Evolutionary conservation across 257 asterid species (phyloP).

Genomic region (Cordia subcordata): DNA sequence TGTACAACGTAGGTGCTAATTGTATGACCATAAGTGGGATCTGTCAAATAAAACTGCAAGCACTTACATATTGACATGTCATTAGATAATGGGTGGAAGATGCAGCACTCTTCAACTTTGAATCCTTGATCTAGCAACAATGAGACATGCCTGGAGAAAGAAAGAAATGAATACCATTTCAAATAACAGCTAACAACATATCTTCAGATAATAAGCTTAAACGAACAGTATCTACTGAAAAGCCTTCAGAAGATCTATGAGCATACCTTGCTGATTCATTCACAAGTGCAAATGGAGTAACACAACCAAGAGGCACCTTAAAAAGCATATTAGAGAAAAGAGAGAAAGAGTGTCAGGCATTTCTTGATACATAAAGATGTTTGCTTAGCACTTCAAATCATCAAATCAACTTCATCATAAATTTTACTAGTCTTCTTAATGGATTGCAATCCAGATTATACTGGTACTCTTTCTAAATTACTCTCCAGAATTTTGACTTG

Average conservation of each 20-base stretch:
- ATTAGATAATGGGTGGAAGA: conserved; percentile 93
- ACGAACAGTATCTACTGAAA: background rate
- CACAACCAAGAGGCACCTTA: conserved; percentile 87
- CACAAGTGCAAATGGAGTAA: conserved; percentile 87
- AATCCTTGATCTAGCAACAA: conserved; percentile 82
- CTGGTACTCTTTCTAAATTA: no score
- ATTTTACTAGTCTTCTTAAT: no score
- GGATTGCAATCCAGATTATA: no score
- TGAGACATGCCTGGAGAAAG: conserved; percentile 67
- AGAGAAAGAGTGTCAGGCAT: conserved; percentile 7
- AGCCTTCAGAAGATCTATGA: conserved; percentile 7
- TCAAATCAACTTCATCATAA: no score
- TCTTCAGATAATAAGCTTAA: conserved; percentile 3
- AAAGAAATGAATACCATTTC: conserved; percentile 11
- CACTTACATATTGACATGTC: conserved; percentile 72
- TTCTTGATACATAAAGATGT: background rate
- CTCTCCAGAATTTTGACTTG: no score
- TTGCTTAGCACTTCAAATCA: background rate
- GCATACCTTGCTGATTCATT: conserved; percentile 82
- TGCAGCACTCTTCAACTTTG: conserved; percentile 53
- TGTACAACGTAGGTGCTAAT: no score
- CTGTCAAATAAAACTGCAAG: background rate
- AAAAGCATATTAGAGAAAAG: conserved; percentile 20
- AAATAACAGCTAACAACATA: no score
- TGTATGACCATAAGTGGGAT: background rate